Evolutionary conservation across 345 rosid genomes (phyloP), one percentile per base, ranked within the genome.

Genomic region (Isatis tinctoria): DNA sequence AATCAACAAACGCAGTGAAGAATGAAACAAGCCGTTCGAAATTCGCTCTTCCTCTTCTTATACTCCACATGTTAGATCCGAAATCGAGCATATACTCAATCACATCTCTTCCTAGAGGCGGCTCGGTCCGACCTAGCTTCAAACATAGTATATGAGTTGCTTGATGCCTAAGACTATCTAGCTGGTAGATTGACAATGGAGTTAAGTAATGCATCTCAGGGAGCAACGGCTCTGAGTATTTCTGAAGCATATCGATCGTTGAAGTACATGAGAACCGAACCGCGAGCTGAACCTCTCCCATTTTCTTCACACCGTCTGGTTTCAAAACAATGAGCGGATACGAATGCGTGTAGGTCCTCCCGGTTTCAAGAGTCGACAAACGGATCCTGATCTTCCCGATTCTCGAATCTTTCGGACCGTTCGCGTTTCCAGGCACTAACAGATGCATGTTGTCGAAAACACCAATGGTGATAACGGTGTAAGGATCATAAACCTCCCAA

Each of bases 401-500:
- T 33, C 79, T 64, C 3, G 79, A 71, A 74, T 84, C 84, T 49
- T n/a, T 65, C 6, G 67, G 52, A 11, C 67, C 56, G 9, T 56
- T 76, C 6, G 48, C 30, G 16, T 56, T 69, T 14, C 49, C 69
- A 0, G 69, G 76, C 59, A 40, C 78, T 44, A 74, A 45, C 6
- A 85, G 17, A 32, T 80, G 83, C 56, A 61, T 39, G 49, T 82
- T 85, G 68, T 85, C 82, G 16, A 85, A 85, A 61, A 82, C 84
- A 4, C 79, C 87, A 2, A 85, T 58, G 4, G 84, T 83, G 12
- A 83, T 45, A 3, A 85, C 85, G 0, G 87, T 83, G 10, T 68
- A 80, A 8, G 87, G 89, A 78, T 85, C 87, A 71, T 82, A 85
- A 44, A 85, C 87, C 45, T 85, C 89, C 87, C 89, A 85, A 12